These are phyloP conservation scores for Ananas comosus DNA, from an alignment of 176 grass and related monocot species.

Conservation along the genomic window DNA sequence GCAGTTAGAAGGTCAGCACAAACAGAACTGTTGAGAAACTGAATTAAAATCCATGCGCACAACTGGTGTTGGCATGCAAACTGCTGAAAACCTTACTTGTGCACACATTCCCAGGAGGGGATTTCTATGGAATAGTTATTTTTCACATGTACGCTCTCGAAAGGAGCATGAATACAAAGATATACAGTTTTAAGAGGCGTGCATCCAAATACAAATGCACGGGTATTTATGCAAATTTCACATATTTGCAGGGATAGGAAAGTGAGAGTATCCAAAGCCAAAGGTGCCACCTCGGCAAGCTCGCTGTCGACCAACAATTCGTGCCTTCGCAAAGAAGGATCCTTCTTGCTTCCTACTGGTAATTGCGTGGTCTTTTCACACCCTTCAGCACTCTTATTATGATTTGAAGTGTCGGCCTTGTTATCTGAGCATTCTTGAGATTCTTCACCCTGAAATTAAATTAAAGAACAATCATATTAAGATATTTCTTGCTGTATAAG, in stretches of 20 bases:
- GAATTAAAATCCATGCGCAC: neutral
- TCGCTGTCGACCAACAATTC: constrained; percentile 76
- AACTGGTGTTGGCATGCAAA: neutral
- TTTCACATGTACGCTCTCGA: no score
- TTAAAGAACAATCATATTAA: constrained; percentile 6
- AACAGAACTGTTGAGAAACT: neutral
- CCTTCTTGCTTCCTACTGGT: constrained; percentile 60
- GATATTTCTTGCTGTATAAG: constrained; percentile 3
- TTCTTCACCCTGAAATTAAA: constrained; percentile 35
- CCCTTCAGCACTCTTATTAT: constrained; percentile 17
- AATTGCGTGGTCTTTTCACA: constrained; percentile 14
- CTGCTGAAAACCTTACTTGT: no score
- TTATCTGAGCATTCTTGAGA: constrained; percentile 17
- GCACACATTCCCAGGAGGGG: no score
- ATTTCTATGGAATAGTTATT: no score
- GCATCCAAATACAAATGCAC: neutral
- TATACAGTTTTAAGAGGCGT: neutral
- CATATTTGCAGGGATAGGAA: neutral
- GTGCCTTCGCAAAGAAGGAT: constrained; percentile 52
- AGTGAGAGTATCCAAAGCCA: neutral
- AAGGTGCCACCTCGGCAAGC: constrained; percentile 61
- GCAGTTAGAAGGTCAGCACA: neutral
- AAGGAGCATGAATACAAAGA: no score
- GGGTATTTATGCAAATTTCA: neutral
- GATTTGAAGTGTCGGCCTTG: constrained; percentile 14